These are phyloP conservation scores for Alternaria gaisen DNA, from an alignment of 2,329 filamentous ascomycete genomes.

Conservation along the genomic window DNA sequence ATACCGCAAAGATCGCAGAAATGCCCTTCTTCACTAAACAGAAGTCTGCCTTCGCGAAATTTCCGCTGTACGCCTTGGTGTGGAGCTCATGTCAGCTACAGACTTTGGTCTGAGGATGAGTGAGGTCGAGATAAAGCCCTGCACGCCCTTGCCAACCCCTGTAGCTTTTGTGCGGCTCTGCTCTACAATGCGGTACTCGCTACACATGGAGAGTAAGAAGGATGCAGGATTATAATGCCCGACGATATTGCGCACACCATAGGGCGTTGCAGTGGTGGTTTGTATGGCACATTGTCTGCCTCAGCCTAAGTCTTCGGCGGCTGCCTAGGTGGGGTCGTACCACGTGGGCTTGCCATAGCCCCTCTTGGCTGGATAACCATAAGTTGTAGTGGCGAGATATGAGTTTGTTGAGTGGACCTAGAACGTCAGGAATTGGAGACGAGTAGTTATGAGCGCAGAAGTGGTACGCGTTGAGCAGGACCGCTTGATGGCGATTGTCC, in stretches of 20 bases:
- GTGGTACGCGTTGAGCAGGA: not conserved
- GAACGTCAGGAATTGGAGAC: not conserved
- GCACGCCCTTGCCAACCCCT: not conserved
- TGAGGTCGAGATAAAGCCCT: conserved; percentile 11
- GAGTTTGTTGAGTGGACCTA: not conserved
- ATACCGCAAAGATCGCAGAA: not conserved
- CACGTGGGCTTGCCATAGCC: not conserved
- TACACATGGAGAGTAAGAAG: not conserved
- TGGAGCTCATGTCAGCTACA: not conserved
- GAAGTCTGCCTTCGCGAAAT: not conserved
- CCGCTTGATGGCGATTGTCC: not conserved
- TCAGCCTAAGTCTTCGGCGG: not conserved
- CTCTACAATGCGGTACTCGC: not conserved
- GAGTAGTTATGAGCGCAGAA: not conserved
- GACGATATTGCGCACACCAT: not conserved
- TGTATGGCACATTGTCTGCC: not conserved
- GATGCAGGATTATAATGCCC: not conserved
- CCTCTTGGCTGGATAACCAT: not conserved
- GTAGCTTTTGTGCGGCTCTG: not conserved
- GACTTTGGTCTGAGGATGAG: not conserved
- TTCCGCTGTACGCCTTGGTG: not conserved
- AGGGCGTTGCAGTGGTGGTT: not conserved
- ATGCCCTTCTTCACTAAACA: not conserved
- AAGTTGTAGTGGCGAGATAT: not conserved
- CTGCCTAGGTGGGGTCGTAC: not conserved